phyloP scores from a whole-genome alignment of 495 filamentous ascomycete species.

The Astrocystis sublimbata region DNA sequence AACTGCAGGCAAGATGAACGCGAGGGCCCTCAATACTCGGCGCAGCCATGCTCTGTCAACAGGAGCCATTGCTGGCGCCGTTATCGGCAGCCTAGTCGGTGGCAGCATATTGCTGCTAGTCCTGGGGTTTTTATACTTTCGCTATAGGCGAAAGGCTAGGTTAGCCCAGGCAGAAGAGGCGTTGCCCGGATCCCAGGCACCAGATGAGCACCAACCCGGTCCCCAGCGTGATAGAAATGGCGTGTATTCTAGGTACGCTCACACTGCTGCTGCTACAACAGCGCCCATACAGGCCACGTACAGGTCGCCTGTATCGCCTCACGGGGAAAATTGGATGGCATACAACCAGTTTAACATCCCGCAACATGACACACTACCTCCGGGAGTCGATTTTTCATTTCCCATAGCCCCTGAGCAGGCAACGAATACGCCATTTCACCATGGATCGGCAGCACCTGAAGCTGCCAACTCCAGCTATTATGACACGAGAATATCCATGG shows the following conservation, averaged over 20 bases:
- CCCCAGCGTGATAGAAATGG: constrained; percentile 14
- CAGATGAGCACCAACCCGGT: constrained; percentile 16
- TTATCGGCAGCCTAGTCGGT: constrained; percentile 33
- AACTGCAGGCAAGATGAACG: constrained; percentile 9
- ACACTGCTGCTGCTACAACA: constrained; percentile 15
- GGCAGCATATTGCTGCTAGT: constrained; percentile 31
- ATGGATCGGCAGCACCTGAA: constrained; percentile 25
- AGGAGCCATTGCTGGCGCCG: constrained; percentile 35
- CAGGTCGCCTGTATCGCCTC: constrained; percentile 14
- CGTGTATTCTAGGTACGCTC: constrained; percentile 8
- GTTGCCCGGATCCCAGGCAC: constrained; percentile 21
- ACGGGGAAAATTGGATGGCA: constrained; percentile 23
- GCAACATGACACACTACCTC: constrained; percentile 25
- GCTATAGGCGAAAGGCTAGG: constrained; percentile 27
- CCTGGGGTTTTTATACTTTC: constrained; percentile 37
- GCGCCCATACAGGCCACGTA: constrained; percentile 21
- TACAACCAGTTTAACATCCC: constrained; percentile 18
- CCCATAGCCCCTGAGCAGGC: constrained; percentile 16
- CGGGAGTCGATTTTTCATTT: constrained; percentile 28
- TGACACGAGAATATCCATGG: constrained; percentile 36
- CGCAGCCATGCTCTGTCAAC: constrained; percentile 28
- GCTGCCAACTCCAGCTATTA: constrained; percentile 38
- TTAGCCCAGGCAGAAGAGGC: constrained; percentile 22
- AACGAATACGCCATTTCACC: constrained; percentile 18
- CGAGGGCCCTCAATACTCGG: constrained; percentile 18